A percentile compares a stretch with the other conserved stretches of the same genome.
These are phyloP conservation scores for Lecanicillium sp. DNA, from an alignment of 2,329 filamentous ascomycete genomes.

Conservation along the genomic window DNA sequence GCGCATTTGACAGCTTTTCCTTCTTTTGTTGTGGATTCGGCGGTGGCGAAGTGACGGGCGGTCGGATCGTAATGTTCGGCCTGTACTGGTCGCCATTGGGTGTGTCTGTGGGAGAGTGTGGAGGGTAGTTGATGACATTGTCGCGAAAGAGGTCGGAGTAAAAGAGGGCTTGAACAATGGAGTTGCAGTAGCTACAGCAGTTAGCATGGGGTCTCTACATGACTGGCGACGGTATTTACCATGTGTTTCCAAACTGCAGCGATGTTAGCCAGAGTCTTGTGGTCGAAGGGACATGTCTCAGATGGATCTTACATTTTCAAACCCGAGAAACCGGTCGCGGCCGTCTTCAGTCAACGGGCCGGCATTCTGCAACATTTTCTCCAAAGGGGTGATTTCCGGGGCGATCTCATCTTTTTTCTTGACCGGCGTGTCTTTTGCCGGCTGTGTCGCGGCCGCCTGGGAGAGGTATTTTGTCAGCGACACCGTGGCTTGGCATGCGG, in stretches of 20 bases:
- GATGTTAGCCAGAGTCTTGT: constrained; percentile 24
- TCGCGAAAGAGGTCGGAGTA: constrained; percentile 92
- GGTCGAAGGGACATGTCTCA: constrained; percentile 7
- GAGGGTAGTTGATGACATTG: constrained; percentile 85
- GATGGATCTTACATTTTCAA: constrained; percentile 76
- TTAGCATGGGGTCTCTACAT: constrained; percentile 9
- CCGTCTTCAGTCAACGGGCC: constrained; percentile 78
- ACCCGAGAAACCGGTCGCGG: constrained; percentile 95
- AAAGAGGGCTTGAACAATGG: constrained; percentile 93
- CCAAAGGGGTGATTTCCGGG: constrained; percentile 53
- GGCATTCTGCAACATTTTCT: constrained; percentile 72
- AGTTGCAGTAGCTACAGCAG: constrained; percentile 80
- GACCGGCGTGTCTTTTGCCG: constrained; percentile 36
- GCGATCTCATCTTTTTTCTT: constrained; percentile 50
- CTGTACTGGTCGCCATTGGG: constrained; percentile 50
- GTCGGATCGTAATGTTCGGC: constrained; percentile 54
- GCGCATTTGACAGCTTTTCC: constrained; percentile 45
- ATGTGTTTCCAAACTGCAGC: constrained; percentile 87
- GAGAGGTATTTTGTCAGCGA: constrained; percentile 24
- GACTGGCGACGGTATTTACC: constrained; percentile 46
- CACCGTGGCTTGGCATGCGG: constrained; percentile 8
- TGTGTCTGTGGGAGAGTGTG: constrained; percentile 59
- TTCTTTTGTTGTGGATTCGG: constrained; percentile 28
- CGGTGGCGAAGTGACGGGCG: constrained; percentile 42
- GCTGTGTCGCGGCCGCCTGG: constrained; percentile 35